Percentiles rank a stretch among this genome's conserved stretches.
Evolutionary conservation across 1,284 basidiomycete species (phyloP).

Genomic region (Rhodotorula glutinis): DNA sequence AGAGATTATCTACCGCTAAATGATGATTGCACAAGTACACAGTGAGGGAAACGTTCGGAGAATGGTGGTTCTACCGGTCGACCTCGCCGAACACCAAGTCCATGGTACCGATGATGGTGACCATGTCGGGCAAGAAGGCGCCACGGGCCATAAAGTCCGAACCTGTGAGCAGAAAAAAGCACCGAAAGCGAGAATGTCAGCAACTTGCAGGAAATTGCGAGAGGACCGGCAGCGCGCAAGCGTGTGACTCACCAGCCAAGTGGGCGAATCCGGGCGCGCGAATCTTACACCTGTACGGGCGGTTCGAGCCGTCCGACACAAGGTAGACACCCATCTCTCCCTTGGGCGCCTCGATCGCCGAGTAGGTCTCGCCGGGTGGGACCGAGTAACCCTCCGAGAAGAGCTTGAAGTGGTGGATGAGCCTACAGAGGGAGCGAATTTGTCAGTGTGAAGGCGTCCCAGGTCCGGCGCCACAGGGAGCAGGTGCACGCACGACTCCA

Average conservation of each 20-base stretch:
- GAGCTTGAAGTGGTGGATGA: slow-evolving; percentile 96
- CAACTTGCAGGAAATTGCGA: too few species aligned
- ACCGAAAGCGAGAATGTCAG: slow-evolving; percentile 76
- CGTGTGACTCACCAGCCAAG: slow-evolving; percentile 54
- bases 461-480: too few species aligned
- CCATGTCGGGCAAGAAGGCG: slow-evolving; percentile 84
- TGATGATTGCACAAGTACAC: too few species aligned
- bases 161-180: slow-evolving; percentile 51
- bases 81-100: slow-evolving; percentile 75
- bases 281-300: slow-evolving; percentile 89
- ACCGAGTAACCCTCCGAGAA: slow-evolving; percentile 97
- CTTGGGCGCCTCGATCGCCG: slow-evolving; percentile 96
- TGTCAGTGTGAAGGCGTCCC: too few species aligned
- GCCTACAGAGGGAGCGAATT: slow-evolving; percentile 46
- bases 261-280: slow-evolving; percentile 59
- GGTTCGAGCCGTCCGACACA: slow-evolving; percentile 85
- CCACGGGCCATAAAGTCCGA: slow-evolving; percentile 83
- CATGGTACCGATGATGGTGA: slow-evolving; percentile 68
- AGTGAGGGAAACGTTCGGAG: not conserved
- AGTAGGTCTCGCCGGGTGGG: slow-evolving; percentile 96
- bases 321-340: slow-evolving; percentile 95
- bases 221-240: too few species aligned
- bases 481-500: slow-evolving; percentile 57
- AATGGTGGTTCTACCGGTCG: slow-evolving; percentile 27
- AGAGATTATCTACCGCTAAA: too few species aligned